A percentile compares a stretch with the other conserved stretches of the same genome.
phyloP scores from a whole-genome alignment of 208 protist species.

The Trypanosoma congolense region DNA sequence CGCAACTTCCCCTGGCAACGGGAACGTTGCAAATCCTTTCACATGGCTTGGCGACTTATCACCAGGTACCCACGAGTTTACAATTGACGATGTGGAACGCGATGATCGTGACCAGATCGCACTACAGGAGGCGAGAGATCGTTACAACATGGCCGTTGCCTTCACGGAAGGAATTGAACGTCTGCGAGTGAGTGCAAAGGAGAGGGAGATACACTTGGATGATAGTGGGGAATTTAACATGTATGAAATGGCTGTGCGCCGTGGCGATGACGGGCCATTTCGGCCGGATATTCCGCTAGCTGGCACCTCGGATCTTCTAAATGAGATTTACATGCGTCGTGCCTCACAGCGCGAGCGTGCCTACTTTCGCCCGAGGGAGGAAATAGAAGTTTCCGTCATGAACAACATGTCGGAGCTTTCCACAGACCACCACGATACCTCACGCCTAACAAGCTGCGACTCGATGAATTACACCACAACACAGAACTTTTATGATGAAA shows the following conservation, averaged over 20 bases:
- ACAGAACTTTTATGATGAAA: slow-evolving; percentile 71
- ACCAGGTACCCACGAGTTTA: neutral
- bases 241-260: too few species aligned
- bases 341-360: too few species aligned
- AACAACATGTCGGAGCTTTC: neutral
- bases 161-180: slow-evolving; percentile 42
- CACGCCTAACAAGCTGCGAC: slow-evolving; percentile 9
- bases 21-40: neutral
- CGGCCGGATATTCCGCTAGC: neutral
- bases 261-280: too few species aligned
- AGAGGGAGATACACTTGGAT: slow-evolving; percentile 30
- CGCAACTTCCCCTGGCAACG: neutral
- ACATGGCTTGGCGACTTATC: neutral
- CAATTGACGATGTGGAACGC: slow-evolving; percentile 41
- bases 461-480: slow-evolving; percentile 64
- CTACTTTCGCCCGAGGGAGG: neutral
- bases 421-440: neutral
- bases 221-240: slow-evolving; percentile 16
- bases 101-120: slow-evolving; percentile 55
- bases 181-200: slow-evolving; percentile 40
- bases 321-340: neutral
- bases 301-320: neutral
- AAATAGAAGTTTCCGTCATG: neutral
- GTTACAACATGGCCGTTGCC: slow-evolving; percentile 51
- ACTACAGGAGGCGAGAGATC: slow-evolving; percentile 57